Evolutionary conservation across 495 filamentous ascomycete genomes (phyloP).

Genomic region (Penicillium samsonianum): DNA sequence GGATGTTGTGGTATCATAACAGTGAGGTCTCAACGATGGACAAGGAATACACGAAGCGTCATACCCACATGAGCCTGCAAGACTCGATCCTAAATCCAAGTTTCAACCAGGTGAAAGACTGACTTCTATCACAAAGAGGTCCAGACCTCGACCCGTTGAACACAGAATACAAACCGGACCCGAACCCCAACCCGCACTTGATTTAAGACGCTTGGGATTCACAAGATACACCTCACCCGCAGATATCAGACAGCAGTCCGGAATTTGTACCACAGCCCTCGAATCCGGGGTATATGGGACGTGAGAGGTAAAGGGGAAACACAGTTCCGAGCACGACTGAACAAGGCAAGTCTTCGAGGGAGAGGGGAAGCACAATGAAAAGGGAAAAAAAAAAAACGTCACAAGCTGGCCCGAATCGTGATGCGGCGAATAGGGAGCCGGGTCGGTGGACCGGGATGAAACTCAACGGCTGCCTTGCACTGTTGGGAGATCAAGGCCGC

Average conservation of each 20-base stretch:
- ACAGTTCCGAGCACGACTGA: constrained; percentile 9
- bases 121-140: neutral
- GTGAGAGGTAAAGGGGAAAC: neutral
- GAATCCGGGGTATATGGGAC: constrained; percentile 19
- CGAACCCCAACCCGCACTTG: constrained; percentile 1
- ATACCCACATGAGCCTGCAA: neutral
- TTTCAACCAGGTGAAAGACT: neutral
- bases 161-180: constrained; percentile 4
- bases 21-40: neutral
- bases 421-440: constrained; percentile 26
- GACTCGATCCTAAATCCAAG: constrained; percentile 3
- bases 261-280: constrained; percentile 10
- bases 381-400: constrained; percentile 11
- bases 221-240: neutral
- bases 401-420: constrained; percentile 24
- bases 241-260: constrained; percentile 7
- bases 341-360: constrained; percentile 16
- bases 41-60: neutral
- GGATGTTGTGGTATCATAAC: neutral
- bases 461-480: constrained; percentile 29
- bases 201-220: neutral
- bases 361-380: constrained; percentile 9
- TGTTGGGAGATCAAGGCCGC: constrained; percentile 3
- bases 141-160: constrained; percentile 3
- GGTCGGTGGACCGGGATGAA: constrained; percentile 25